Percentiles rank a stretch among this genome's conserved stretches.
Evolutionary conservation across 495 filamentous ascomycete genomes (phyloP).

Genomic region (Trichoderma virens): DNA sequence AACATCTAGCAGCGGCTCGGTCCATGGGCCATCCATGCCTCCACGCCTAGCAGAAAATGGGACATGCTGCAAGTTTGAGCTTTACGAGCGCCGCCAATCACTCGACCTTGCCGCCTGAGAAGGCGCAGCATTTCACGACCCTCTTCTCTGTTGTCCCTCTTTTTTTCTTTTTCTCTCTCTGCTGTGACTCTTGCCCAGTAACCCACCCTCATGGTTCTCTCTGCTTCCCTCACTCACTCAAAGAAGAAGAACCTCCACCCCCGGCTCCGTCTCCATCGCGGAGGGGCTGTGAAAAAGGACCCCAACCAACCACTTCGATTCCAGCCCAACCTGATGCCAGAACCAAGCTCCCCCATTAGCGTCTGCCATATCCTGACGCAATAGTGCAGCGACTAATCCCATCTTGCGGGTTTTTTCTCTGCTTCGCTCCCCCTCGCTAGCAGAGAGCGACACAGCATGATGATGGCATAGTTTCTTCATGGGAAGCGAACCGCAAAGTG

Average conservation of each 20-base stretch:
- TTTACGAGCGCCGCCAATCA: neutral
- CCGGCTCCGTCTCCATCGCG: neutral
- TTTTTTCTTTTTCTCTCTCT: neutral
- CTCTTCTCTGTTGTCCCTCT: neutral
- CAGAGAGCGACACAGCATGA: neutral
- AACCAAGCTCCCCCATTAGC: neutral
- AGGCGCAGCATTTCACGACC: neutral
- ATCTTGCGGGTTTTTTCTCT: no score
- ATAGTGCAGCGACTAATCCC: neutral
- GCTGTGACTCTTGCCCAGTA: neutral
- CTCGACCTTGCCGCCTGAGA: neutral
- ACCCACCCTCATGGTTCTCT: no score
- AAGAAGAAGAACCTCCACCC: neutral
- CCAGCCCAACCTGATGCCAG: neutral
- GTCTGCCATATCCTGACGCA: neutral
- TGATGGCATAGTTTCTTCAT: neutral
- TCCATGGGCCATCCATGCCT: neutral
- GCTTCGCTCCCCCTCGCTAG: neutral
- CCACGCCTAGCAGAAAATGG: neutral
- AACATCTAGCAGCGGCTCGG: slow-evolving; percentile 3
- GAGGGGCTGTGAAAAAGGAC: neutral
- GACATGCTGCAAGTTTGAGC: neutral
- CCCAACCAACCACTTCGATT: neutral
- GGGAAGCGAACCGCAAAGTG: no score
- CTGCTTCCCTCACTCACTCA: no score